Conservation (phyloP, 164 flowering plant species). For the Vitis riparia region DNA sequence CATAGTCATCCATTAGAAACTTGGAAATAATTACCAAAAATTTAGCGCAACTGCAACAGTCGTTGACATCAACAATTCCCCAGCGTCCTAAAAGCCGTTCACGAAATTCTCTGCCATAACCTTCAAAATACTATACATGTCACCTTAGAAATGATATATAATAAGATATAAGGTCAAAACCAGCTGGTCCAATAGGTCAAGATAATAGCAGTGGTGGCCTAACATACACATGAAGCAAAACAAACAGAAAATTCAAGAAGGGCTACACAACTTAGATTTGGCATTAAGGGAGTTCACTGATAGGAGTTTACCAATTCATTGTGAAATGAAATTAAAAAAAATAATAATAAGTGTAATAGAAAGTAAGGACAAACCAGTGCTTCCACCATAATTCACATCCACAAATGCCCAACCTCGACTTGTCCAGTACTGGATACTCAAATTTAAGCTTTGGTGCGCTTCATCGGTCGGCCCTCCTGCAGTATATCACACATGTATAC, state of each 20-base stretch:
- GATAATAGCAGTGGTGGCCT: neutral
- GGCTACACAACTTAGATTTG: neutral
- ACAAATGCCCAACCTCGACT: slow-evolving; percentile 99
- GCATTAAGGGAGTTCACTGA: neutral
- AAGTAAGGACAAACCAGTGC: slow-evolving; percentile 71
- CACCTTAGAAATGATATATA: slow-evolving; percentile 3
- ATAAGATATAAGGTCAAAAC: neutral
- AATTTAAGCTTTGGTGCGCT: slow-evolving; percentile 72
- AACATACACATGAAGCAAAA: neutral
- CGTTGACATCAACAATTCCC: slow-evolving; percentile 97
- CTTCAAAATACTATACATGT: slow-evolving; percentile 37
- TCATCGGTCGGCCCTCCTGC: slow-evolving; percentile 96
- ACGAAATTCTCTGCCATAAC: slow-evolving; percentile 92
- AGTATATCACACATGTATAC: slow-evolving; percentile 6
- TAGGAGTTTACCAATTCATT: neutral
- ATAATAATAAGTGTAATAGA: neutral
- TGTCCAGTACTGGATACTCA: slow-evolving; percentile 92
- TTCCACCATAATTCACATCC: slow-evolving; percentile 98
- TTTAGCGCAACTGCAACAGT: slow-evolving; percentile 94
- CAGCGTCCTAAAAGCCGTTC: slow-evolving; percentile 78
- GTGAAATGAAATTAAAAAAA: neutral
- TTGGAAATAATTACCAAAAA: slow-evolving; percentile 54
- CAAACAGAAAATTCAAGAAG: neutral
- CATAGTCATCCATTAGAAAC: slow-evolving; percentile 4
- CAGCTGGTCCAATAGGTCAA: neutral